phyloP scores from a whole-genome alignment of 805 yeast genomes.

The Blastobotrys robertii region DNA sequence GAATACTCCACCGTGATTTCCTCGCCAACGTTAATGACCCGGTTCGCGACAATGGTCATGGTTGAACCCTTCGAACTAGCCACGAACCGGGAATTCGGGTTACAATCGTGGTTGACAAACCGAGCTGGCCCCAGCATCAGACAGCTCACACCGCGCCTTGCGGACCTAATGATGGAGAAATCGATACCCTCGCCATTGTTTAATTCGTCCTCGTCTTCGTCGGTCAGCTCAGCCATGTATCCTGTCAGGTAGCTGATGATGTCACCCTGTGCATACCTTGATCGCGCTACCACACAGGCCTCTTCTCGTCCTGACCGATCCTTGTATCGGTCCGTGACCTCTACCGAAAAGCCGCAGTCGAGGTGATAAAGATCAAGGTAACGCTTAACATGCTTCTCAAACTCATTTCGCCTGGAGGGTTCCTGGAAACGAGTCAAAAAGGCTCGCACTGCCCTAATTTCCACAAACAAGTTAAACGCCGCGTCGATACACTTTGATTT shows the following conservation, averaged over 20 bases:
- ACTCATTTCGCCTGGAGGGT: conserved; percentile 21
- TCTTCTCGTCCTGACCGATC: conserved; percentile 23
- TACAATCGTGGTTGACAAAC: conserved; percentile 40
- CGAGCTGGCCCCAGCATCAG: conserved; percentile 41
- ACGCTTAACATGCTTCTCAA: conserved; percentile 29
- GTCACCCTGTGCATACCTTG: conserved; percentile 23
- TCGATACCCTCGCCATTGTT: conserved; percentile 27
- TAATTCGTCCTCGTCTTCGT: conserved; percentile 27
- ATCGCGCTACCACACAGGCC: conserved; percentile 34
- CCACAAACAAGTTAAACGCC: conserved; percentile 23
- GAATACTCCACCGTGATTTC: conserved; percentile 39
- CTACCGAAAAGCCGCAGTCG: conserved; percentile 34
- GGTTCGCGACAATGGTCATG: conserved; percentile 28
- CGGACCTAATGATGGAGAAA: conserved; percentile 34
- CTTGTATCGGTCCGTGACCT: conserved; percentile 35
- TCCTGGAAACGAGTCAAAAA: conserved; percentile 23
- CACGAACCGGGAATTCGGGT: conserved; percentile 33
- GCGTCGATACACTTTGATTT: conserved; percentile 6
- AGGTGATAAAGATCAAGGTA: conserved; percentile 30
- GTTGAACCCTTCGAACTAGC: conserved; percentile 18
- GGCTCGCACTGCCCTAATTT: conserved; percentile 17
- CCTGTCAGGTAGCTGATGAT: conserved; percentile 31
- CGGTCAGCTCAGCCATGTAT: conserved; percentile 27
- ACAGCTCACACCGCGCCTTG: conserved; percentile 27
- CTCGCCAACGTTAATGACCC: conserved; percentile 34